Conservation (phyloP, 805 yeast genomes). For the Candida xyloterini region DNA sequence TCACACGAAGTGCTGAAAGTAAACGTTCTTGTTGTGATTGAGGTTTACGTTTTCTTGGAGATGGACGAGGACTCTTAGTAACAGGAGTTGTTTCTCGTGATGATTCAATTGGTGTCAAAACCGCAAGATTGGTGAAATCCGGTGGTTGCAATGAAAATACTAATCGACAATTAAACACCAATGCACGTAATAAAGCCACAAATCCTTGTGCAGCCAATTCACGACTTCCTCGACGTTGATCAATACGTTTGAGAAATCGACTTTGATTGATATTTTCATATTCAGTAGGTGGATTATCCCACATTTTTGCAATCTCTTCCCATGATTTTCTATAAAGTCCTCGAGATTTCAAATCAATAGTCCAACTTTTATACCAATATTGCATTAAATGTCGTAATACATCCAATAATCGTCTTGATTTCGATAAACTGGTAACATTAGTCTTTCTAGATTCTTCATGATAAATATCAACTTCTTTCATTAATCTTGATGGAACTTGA, state of each 20-base stretch:
- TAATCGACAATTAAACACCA: slow-evolving; percentile 69
- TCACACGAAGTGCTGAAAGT: slow-evolving; percentile 28
- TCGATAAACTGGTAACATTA: slow-evolving; percentile 35
- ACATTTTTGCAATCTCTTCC: slow-evolving; percentile 39
- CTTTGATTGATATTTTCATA: slow-evolving; percentile 32
- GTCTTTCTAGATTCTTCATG: slow-evolving; percentile 18
- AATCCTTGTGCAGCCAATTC: slow-evolving; percentile 88
- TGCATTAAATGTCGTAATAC: slow-evolving; percentile 67
- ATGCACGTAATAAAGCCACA: slow-evolving; percentile 67
- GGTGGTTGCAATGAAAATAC: slow-evolving; percentile 89
- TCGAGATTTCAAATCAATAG: slow-evolving; percentile 41
- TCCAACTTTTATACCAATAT: slow-evolving; percentile 46
- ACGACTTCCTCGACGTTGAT: slow-evolving; percentile 58
- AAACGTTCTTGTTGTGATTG: slow-evolving; percentile 29
- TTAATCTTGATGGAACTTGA: slow-evolving; percentile 46
- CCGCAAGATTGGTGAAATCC: slow-evolving; percentile 56
- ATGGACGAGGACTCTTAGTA: slow-evolving; percentile 1
- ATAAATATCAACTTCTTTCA: slow-evolving; percentile 41
- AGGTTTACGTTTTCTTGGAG: slow-evolving; percentile 13
- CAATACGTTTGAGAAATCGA: slow-evolving; percentile 43
- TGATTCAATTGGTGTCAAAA: slow-evolving; percentile 8
- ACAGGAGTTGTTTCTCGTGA: slow-evolving; percentile 11
- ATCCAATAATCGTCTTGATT: slow-evolving; percentile 69
- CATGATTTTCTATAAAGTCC: slow-evolving; percentile 45
- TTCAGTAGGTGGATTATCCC: slow-evolving; percentile 12